Evolutionary conservation across 1,139 yeast genomes (phyloP), one percentile per base, ranked within the genome.

Genomic region (Protomyces gravidus): DNA sequence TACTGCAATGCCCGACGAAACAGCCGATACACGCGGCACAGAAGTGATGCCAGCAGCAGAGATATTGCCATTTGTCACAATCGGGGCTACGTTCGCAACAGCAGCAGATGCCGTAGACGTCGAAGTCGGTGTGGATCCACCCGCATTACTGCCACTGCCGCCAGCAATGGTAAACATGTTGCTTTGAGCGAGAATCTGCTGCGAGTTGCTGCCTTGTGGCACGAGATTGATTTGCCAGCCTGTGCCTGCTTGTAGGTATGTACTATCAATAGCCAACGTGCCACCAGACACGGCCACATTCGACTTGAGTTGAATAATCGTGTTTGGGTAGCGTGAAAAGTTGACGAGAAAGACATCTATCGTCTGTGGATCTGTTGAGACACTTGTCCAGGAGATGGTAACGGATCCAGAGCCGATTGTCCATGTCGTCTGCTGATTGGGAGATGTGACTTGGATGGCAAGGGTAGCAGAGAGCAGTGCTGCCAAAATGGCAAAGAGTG

Each of bases 171-270:
- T 39, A 46, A 55, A 55, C 32, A 39, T 53, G 53, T 49, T 42
- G n/a, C 48, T 36, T 36, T 55, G 59, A 1, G 59, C 59, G 26
- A 48, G 46, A n/a, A 55, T 55, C 59, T 55, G 59, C 25, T 49
- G 30, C 15, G 58, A 32, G 36, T 48, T 40, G 17, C 28, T 49
- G 39, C 46, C 53, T n/a, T 6, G 48, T 3, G 59, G 39, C 11
- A 55, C 48, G 25, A 55, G 17, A 51, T 55, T 55, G 53, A 55
- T 25, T 32, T 55, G 59, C 53, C 42, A 40, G 11, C 58, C 58
- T 2, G 53, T 27, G 6, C 53, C 59, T 5, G 48, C 23, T 17
- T 36, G 30, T 23, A 55, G 15, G 50, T 42, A 40, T n/a, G 47
- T 32, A 5, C 48, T 49, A 33, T 39, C 32, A 13, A 55, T 30